Base-by-base conservation (phyloP, 768 basidiomycete species). In the Lactarius psammicola region DNA sequence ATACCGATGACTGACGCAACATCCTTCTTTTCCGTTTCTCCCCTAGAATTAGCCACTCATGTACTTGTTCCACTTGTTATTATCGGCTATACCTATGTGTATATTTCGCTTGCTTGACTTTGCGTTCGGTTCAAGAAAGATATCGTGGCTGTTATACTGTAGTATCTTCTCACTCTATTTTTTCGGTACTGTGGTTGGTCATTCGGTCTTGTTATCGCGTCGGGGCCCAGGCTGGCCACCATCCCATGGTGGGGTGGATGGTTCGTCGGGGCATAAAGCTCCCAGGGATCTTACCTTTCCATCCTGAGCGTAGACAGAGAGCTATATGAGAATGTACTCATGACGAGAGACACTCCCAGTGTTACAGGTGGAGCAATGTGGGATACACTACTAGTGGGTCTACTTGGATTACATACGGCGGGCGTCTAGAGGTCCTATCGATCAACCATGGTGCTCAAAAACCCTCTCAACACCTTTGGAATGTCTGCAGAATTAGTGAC, bases 401-500 rank as follows among this genome's bases (percentile, higher is more conserved):
- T 46, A 23, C 42, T 44, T 49, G 49, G 23, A 15, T 15, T 49
- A 26, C 23, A 26, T n/a, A n/a, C n/a, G n/a, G n/a, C n/a, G 26
- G 11, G 2, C 2, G 10, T 49, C 49, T 31, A 20, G 34, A 20
- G 10, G 23, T 36, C n/a, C 40, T 67, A 67, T 40, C 53, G 30
- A 20, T 71, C 71, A 18, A 76, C 72, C 75, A 77, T 77, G 13
- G 71, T 72, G 3, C 76, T 73, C 26, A 89, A 69, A 55, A 89
- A 87, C 64, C 85, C 86, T 58, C 85, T 76, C 60, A 89, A 70
- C 2, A 88, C 87, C 26, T 78, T 81, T 0, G 87, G 87, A 36
- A 89, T 87, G 72, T 87, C 87, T 10, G 81, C 81, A 0, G 86
- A 86, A 71, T 87, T 85, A 13, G 72, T 72, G 0, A 89, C 85